Base-by-base conservation (phyloP, 192 early-diverging fungal species). In the Coemansia sp. region DNA sequence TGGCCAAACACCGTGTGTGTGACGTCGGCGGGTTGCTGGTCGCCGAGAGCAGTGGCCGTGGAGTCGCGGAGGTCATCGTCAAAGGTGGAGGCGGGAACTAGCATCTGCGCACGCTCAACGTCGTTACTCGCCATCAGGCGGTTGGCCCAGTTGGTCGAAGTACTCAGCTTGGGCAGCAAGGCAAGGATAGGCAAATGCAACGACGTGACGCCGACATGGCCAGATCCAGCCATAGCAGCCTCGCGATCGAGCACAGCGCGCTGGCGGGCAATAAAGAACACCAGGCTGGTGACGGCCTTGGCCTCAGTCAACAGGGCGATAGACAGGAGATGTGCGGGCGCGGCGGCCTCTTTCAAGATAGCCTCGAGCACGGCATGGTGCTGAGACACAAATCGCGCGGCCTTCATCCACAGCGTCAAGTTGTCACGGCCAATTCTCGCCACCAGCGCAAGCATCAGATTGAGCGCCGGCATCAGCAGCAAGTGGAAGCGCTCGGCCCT, bases 381-480 rank as follows among this genome's bases (percentile, higher is more conserved):
- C 76, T 84, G 80, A 68, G 79, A 68, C 15, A 72, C 67, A 70
- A 74, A 79, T 29, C 75, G 76, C 67, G 81, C 68, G 29, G 75
- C 65, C 79, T 86, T 83, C 75, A 76, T 78, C 78, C 79, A 78
- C 15, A 80, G 60, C 11, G 78, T 71, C 67, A 79, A 11, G 57
- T 80, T 80, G 67, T 87, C 86, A 38, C 80, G 78, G 67, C 85
- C 84, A 12, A 86, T 75, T 2, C 64, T 31, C 29, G 69, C 69
- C 22, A 85, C 79, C 44, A 92, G 77, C 12, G 80, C 79, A 9
- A 84, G 68, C 16, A 93, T 54, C 65, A 93, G 79, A 42, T 88
- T 71, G n/a, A 93, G 77, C 16, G 87, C 82, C 0, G 88, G 92
- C 59, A 87, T 82, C 10, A 91, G 69, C 43, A 91, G 86, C 66